phyloP scores from a whole-genome alignment of 2,329 filamentous ascomycete genomes.

The Scleromitrula shiraiana region DNA sequence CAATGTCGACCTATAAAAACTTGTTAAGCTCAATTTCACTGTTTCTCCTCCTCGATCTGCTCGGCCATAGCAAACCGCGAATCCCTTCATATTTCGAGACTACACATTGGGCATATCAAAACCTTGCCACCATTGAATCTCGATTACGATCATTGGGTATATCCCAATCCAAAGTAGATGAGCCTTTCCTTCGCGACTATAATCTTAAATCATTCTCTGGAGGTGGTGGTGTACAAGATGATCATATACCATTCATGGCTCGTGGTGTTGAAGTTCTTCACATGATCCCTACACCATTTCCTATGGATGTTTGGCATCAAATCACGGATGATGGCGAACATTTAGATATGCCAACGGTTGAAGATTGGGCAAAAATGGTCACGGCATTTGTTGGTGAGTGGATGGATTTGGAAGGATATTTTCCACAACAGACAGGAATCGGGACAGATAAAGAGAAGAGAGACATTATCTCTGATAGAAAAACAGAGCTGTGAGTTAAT shows the following conservation, averaged over 20 bases:
- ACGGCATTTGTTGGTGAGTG: slow-evolving; percentile 84
- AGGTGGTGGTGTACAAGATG: slow-evolving; percentile 61
- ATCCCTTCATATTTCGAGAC: slow-evolving; percentile 83
- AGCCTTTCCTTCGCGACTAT: slow-evolving; percentile 59
- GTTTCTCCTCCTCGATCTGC: slow-evolving; percentile 85
- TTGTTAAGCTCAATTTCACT: slow-evolving; percentile 73
- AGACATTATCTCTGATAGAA: slow-evolving; percentile 9
- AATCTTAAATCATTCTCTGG: slow-evolving; percentile 39
- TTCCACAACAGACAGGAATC: slow-evolving; percentile 16
- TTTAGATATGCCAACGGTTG: slow-evolving; percentile 68
- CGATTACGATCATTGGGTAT: slow-evolving; percentile 61
- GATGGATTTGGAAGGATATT: slow-evolving; percentile 60
- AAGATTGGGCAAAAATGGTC: slow-evolving; percentile 82
- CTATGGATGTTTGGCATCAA: slow-evolving; percentile 70
- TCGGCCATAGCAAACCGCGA: slow-evolving; percentile 59
- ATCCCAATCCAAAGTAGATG: slow-evolving; percentile 51
- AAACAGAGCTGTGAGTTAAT: slow-evolving; percentile 29
- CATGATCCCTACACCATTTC: slow-evolving; percentile 79
- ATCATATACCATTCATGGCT: slow-evolving; percentile 84
- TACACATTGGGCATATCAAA: slow-evolving; percentile 88
- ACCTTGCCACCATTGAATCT: slow-evolving; percentile 64
- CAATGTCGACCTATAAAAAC: slow-evolving; percentile 66
- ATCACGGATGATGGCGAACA: slow-evolving; percentile 77
- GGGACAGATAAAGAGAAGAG: slow-evolving; percentile 15
- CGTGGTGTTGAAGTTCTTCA: slow-evolving; percentile 85